phyloP scores from a whole-genome alignment of 78 protist genomes.

The Carpediemonas membranifera region DNA sequence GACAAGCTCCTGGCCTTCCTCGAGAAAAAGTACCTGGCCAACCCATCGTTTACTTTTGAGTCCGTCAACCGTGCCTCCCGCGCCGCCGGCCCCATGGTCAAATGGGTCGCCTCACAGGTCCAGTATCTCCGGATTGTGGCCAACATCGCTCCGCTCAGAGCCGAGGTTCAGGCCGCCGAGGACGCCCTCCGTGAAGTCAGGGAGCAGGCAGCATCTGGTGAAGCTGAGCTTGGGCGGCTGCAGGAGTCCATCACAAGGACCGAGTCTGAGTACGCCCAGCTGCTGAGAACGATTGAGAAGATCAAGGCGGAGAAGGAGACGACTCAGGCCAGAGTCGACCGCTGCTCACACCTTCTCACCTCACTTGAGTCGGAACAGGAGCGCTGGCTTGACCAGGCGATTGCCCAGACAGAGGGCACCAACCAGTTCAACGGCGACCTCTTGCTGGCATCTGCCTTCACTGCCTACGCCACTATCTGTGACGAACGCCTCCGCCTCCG shows the following conservation, averaged over 20 bases:
- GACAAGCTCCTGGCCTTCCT: constrained; percentile 23
- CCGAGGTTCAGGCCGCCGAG: constrained; percentile 31
- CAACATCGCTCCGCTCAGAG: constrained; percentile 65
- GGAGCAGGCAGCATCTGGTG: no score
- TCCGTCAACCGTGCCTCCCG: constrained; percentile 50
- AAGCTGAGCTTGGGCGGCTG: no score
- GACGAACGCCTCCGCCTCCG: background rate
- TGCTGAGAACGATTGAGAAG: constrained; percentile 53
- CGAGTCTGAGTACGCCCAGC: constrained; percentile 53
- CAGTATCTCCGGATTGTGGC: constrained; percentile 56
- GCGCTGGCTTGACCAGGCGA: background rate
- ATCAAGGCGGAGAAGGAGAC: constrained; percentile 50
- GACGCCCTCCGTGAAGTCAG: background rate
- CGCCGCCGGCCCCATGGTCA: constrained; percentile 87
- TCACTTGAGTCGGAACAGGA: background rate
- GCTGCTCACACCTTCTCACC: background rate
- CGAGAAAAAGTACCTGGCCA: constrained; percentile 38
- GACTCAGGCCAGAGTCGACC: background rate
- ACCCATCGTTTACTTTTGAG: constrained; percentile 52
- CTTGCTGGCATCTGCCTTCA: background rate
- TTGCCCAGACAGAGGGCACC: background rate
- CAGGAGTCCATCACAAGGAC: background rate
- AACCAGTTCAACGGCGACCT: background rate
- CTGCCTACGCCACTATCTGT: background rate
- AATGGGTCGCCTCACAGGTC: constrained; percentile 75